Base-by-base conservation (phyloP, 1,284 basidiomycete species). In the Cutaneotrichosporon dermatis region DNA sequence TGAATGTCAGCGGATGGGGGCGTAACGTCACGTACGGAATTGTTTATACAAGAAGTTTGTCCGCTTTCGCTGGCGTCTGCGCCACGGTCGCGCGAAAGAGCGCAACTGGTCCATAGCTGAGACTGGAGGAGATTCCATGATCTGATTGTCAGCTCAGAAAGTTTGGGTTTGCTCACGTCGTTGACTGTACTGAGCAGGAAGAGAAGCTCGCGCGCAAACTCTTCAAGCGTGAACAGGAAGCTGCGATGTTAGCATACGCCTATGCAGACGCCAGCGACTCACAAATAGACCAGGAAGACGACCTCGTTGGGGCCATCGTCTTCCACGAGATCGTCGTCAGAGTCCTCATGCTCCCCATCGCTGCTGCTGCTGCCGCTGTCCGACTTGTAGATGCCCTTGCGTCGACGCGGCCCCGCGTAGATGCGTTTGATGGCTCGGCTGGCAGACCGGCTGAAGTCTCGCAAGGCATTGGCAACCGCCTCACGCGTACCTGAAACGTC, bases 201-300 rank as follows among this genome's bases (percentile, higher is more conserved):
- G 46, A 88, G 81, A 50, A 94, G 78, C 74, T 96, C 93, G 60
- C 83, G 80, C 6, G 89, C 84, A 71, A 95, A 95, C 72, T 96
- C 93, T 76, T 96, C 91, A 46, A 95, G 76, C 0, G 91, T 94
- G 76, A 95, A 96, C 61, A 94, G 88, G 77, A 92, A 93, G 79
- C 91, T 93, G 64, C n/a, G n/a, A 25, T 54, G 90, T 81, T n/a
- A 72, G 73, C 54, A 79, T 74, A 42, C 61, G 69, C n/a, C n/a
- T n/a, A n/a, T n/a, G n/a, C n/a, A n/a, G n/a, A n/a, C n/a, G n/a
- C 13, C 9, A 7, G 36, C 55, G 2, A 12, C 90, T 72, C 65
- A 92, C 91, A 92, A 94, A 74, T 94, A 95, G 5, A 94, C 87
- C 33, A 92, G 76, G 72, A 95, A 93, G 4, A 96, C 83, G 7